Conservation (phyloP, 2,329 filamentous ascomycete genomes). For the Diaporthe humulicola region DNA sequence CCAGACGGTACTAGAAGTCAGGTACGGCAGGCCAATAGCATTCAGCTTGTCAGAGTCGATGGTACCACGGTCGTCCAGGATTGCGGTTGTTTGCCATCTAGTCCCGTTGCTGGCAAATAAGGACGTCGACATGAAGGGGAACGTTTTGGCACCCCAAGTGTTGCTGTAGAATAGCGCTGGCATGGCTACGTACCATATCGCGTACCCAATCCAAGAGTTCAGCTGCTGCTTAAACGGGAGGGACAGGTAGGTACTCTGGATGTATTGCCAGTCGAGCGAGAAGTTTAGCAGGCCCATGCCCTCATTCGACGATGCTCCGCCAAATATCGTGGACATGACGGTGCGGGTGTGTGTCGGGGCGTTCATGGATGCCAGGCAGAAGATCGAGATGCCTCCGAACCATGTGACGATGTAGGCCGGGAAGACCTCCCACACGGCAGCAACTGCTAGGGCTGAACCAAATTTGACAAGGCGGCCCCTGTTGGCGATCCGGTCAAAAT, state of each 20-base stretch:
- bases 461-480: conserved; percentile 15
- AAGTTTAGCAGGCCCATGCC: conserved; percentile 11
- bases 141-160: conserved; percentile 54
- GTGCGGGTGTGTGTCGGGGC: not conserved
- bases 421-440: conserved; percentile 12
- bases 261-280: conserved; percentile 20
- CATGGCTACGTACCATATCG: conserved; percentile 17
- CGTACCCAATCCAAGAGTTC: conserved; percentile 7
- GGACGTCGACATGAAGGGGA: conserved; percentile 55
- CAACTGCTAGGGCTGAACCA: not conserved
- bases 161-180: conserved; percentile 51
- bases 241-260: conserved; percentile 19
- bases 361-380: conserved; percentile 13
- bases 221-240: conserved; percentile 19
- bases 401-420: conserved; percentile 2
- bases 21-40: not conserved
- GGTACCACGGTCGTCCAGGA: not conserved
- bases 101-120: conserved; percentile 18
- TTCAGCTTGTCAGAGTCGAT: not conserved
- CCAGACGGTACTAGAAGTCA: conserved; percentile 13
- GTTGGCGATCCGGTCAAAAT: conserved; percentile 13
- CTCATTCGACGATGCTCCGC: conserved; percentile 10
- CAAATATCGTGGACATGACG: conserved; percentile 15
- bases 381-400: conserved; percentile 23
- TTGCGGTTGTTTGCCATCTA: conserved; percentile 11